These are phyloP conservation scores for Geotrichum phurueaensis DNA, from an alignment of 1,139 yeast species.

Conservation along the genomic window DNA sequence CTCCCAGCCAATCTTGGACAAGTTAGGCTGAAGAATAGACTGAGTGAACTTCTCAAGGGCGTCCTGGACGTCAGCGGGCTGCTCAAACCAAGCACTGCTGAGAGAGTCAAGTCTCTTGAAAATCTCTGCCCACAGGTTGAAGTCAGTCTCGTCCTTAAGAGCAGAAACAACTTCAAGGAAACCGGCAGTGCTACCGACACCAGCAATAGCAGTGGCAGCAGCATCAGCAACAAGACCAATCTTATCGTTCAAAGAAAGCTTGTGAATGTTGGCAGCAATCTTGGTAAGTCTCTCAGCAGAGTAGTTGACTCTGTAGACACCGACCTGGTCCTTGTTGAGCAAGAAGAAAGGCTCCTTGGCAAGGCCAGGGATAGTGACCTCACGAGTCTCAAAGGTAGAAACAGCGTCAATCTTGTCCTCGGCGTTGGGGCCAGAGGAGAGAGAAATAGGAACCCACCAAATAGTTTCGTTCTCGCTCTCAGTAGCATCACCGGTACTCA, in stretches of 20 bases:
- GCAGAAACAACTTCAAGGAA: conserved; percentile 42
- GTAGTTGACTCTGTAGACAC: conserved; percentile 77
- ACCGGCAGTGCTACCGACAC: conserved; percentile 48
- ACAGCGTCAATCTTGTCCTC: conserved; percentile 18
- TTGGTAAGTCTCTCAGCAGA: conserved; percentile 66
- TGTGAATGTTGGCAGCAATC: conserved; percentile 63
- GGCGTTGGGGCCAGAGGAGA: conserved; percentile 41
- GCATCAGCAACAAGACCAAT: conserved; percentile 76
- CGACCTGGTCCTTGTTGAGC: conserved; percentile 75
- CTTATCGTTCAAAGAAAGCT: conserved; percentile 73
- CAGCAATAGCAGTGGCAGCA: conserved; percentile 55
- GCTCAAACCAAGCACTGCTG: conserved; percentile 45
- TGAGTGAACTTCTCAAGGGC: conserved; percentile 41
- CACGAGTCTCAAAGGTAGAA: conserved; percentile 23
- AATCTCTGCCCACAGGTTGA: conserved; percentile 62
- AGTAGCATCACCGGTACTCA: conserved; percentile 50
- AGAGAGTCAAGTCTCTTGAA: conserved; percentile 43
- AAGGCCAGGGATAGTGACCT: conserved; percentile 27
- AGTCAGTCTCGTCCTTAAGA: conserved; percentile 47
- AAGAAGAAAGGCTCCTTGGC: conserved; percentile 43
- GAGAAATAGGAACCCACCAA: conserved; percentile 72
- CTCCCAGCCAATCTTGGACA: conserved; percentile 39
- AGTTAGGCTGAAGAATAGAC: conserved; percentile 42
- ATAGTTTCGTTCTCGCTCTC: conserved; percentile 45
- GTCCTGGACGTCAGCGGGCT: conserved; percentile 36